phyloP scores from a whole-genome alignment of 1,139 yeast genomes.

The Candida dubliniensis region DNA sequence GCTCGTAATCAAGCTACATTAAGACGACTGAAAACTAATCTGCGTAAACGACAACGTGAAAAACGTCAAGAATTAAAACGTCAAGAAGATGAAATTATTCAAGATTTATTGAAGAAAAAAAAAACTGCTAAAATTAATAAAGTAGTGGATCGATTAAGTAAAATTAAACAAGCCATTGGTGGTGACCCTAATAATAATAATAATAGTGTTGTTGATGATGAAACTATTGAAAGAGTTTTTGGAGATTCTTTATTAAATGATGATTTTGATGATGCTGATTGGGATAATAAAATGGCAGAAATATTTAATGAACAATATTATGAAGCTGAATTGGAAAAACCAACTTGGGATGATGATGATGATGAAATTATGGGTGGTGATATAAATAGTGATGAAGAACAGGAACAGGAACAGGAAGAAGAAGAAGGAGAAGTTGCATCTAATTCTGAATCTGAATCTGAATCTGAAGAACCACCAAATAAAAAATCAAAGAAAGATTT shows the following conservation, averaged over 20 bases:
- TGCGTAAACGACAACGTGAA: conserved; percentile 83
- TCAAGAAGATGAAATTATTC: conserved; percentile 54
- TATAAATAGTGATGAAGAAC: conserved; percentile 26
- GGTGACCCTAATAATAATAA: too few species aligned
- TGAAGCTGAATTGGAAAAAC: conserved; percentile 50
- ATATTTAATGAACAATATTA: conserved; percentile 84
- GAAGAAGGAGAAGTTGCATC: conserved; percentile 17
- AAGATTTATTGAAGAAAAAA: conserved; percentile 66
- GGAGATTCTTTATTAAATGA: conserved; percentile 77
- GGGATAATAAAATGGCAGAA: conserved; percentile 87
- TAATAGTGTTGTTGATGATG: conserved; percentile 51
- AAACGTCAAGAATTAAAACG: conserved; percentile 56
- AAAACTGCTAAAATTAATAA: conserved; percentile 75
- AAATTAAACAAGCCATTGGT: conserved; percentile 82
- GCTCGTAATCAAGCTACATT: conserved; percentile 94
- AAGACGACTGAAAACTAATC: conserved; percentile 72
- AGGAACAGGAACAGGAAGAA: conserved; percentile 38
- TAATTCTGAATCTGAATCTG: too few species aligned
- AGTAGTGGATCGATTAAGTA: conserved; percentile 72
- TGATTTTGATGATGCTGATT: conserved; percentile 86
- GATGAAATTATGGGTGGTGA: conserved; percentile 3
- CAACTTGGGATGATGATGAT: conserved; percentile 36
- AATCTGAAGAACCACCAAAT: conserved; percentile 29
- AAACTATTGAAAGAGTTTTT: conserved; percentile 60
- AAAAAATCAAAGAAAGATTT: conserved; percentile 51